Evolutionary conservation across 2,329 filamentous ascomycete species (phyloP), one percentile per base, ranked within the genome.

Genomic region (Paracoccidioides lutzii): DNA sequence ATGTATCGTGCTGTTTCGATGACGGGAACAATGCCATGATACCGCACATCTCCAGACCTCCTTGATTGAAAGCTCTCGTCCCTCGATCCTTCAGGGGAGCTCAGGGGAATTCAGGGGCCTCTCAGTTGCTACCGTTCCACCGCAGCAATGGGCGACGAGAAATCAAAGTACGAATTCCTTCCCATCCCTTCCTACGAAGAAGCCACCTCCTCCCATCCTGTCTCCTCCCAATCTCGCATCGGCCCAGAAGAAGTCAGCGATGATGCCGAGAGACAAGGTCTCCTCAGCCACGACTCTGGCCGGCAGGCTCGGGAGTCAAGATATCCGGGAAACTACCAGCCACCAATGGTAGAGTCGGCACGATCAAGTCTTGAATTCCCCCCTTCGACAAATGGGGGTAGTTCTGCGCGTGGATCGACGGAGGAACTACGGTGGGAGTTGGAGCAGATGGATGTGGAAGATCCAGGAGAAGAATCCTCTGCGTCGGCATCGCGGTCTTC

Each of bases 171-270:
- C 69, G 78, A 81, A 65, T 73, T 78, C 59, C 76, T 85, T 48
- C 85, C 88, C 37, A 91, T 93, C 67, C 88, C 88, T 35, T 83
- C 83, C 46, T 93, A 93, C 71, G 88, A 91, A 70, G 88, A 94
- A 74, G 88, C 88, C 60, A 79, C 81, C 58, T 81, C 82, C 15
- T 81, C 80, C 40, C 75, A 78, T 53, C 75, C 78, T 22, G 67
- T 71, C 38, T 81, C 79, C 43, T 77, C 76, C 10, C 71, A 72
- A 59, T 72, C 71, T 35, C 63, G 69, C 51, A 73, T 76, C 42
- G 78, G 77, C 44, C 73, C 76, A 58, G 77, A 81, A 65, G 81
- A 85, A 69, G 76, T 80, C 65, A 82, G 81, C 67, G 79, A 83
- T 69, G 82, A 89, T 66, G 80, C 81, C 55, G 89, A 95, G 71